phyloP scores from a whole-genome alignment of 2,329 filamentous ascomycete species.

The Exserohilum rostratum region DNA sequence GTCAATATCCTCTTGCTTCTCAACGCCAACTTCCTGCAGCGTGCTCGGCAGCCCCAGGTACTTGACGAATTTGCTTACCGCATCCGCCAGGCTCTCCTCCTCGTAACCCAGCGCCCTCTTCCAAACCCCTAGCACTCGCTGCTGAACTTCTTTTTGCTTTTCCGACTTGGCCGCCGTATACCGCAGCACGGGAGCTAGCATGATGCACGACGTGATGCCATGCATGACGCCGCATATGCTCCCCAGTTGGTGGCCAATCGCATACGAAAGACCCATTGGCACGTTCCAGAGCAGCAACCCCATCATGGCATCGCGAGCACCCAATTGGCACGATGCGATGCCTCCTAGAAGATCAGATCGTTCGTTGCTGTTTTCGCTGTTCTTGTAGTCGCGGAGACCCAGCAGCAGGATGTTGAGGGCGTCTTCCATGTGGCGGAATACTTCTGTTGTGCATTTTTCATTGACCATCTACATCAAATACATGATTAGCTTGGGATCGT shows the following conservation, averaged over 20 bases:
- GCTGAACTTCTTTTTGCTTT: conserved; percentile 15
- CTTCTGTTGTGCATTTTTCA: conserved; percentile 17
- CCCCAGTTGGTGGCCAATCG: conserved; percentile 31
- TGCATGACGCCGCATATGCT: conserved; percentile 30
- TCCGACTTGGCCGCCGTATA: conserved; percentile 19
- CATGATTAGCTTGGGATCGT: background rate
- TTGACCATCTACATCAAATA: conserved; percentile 18
- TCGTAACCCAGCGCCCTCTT: conserved; percentile 24
- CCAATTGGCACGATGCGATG: conserved; percentile 28
- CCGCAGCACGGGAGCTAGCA: conserved; percentile 27
- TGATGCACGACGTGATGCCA: conserved; percentile 30
- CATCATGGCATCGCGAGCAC: conserved; percentile 29
- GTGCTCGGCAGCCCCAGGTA: conserved; percentile 23
- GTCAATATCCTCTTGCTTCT: conserved; percentile 21
- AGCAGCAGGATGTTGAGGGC: conserved; percentile 27
- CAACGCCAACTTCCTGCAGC: conserved; percentile 26
- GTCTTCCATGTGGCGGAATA: conserved; percentile 26
- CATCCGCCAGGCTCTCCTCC: conserved; percentile 27
- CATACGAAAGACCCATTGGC: conserved; percentile 29
- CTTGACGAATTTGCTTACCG: conserved; percentile 27
- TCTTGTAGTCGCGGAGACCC: conserved; percentile 25
- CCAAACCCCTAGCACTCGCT: conserved; percentile 26
- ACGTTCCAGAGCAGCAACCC: conserved; percentile 23
- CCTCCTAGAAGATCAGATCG: conserved; percentile 23
- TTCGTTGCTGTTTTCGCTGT: conserved; percentile 19